Evolutionary conservation across 2,329 filamentous ascomycete genomes (phyloP), one percentile per base, ranked within the genome.

Genomic region (Colletotrichum sansevieriae): DNA sequence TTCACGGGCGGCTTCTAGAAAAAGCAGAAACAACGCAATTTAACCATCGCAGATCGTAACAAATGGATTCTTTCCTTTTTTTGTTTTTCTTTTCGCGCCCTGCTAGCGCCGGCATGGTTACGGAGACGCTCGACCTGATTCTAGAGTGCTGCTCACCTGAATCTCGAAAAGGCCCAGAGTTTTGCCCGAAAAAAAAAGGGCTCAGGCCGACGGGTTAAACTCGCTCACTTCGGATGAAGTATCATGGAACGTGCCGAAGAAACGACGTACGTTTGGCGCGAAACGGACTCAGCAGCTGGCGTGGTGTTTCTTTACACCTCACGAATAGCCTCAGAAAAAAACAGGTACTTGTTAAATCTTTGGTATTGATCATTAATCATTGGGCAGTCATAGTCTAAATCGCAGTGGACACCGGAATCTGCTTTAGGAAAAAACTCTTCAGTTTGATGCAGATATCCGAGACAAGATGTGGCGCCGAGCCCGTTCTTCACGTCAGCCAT

Each of bases 221-320:
- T 43, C 25, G 37, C 33, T 41, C 22, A 44, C 58, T n/a, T 56
- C 51, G 59, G 64, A 67, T 25, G 43, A 67, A 13, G 64, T 41
- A 61, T 54, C 47, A 54, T 43, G 41, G n/a, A 57, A 37, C 35
- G 37, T 57, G 54, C 20, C 37, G 29, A 57, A n/a, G 18, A 25
- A 29, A 44, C 39, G 54, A 22, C 52, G 22, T 1, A 39, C n/a
- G 35, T 22, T 29, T 55, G 35, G 33, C 52, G n/a, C n/a, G 12
- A 37, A 22, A 20, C 18, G 54, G 43, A 56, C 13, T 3, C 12
- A 39, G 10, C 37, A 39, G 37, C 7, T 9, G 29, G 29, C 29
- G 2, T 29, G 8, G 6, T 29, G 29, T 29, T 29, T 29, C 29
- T 29, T 8, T 29, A 29, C 29, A 7, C 9, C 8, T 29, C 29